A percentile compares a stretch with the other conserved stretches of the same genome.
These are phyloP conservation scores for Phytopythium vexans DNA, from an alignment of 352 stramenopile species.

Conservation along the genomic window DNA sequence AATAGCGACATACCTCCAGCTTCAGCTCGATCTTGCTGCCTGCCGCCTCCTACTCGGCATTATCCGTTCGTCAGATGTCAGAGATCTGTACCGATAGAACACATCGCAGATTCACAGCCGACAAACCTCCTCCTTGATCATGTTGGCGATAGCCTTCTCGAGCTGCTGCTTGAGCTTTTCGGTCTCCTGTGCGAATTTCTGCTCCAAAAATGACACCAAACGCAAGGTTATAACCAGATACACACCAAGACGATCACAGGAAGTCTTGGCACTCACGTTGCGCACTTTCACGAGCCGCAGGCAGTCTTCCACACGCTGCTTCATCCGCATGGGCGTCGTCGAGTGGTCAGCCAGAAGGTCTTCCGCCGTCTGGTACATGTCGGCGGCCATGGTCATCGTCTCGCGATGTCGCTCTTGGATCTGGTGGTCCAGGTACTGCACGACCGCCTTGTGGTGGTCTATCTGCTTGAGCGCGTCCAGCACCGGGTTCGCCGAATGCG, in stretches of 20 bases:
- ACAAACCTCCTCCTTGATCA: constrained; percentile 62
- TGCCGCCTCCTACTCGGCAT: constrained; percentile 25
- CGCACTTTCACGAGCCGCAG: constrained; percentile 70
- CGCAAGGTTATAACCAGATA: neutral
- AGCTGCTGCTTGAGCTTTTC: constrained; percentile 53
- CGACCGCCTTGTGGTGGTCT: constrained; percentile 64
- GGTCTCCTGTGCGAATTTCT: constrained; percentile 71
- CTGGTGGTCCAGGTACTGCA: constrained; percentile 59
- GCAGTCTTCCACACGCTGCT: constrained; percentile 55
- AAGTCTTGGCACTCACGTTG: constrained; percentile 49
- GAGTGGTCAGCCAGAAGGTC: constrained; percentile 55
- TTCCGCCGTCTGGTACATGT: constrained; percentile 44
- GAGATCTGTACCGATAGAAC: constrained; percentile 9
- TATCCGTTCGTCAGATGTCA: too few species aligned
- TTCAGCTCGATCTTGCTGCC: constrained; percentile 67
- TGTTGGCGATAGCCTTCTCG: constrained; percentile 36
- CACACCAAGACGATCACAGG: neutral
- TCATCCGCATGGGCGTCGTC: constrained; percentile 40
- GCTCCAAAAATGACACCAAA: constrained; percentile 6
- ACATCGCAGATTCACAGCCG: neutral
- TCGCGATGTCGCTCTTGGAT: constrained; percentile 59
- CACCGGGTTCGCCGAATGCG: constrained; percentile 69
- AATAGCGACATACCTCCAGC: constrained; percentile 41
- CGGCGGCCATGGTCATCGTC: constrained; percentile 41
- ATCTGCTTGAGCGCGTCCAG: constrained; percentile 80